phyloP scores from a whole-genome alignment of 1,284 basidiomycete species.

The Filobasidium uniguttulatum region DNA sequence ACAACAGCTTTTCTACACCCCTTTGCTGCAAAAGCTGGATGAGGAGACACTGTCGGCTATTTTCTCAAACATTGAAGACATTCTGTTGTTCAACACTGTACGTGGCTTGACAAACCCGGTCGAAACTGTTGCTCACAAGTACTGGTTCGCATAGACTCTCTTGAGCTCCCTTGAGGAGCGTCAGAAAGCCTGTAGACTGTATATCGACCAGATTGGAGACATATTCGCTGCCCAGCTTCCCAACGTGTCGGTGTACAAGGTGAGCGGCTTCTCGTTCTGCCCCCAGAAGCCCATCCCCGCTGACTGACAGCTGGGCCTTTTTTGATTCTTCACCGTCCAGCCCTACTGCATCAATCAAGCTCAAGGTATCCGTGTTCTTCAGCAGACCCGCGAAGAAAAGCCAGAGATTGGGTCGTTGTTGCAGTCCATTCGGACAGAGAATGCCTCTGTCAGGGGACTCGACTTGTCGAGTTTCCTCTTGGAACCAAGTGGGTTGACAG shows the following conservation, averaged over 20 bases:
- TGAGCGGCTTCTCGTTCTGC: constrained; percentile 29
- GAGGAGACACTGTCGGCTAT: constrained; percentile 65
- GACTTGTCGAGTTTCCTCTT: constrained; percentile 84
- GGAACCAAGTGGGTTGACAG: constrained; percentile 56
- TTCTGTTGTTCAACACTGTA: constrained; percentile 72
- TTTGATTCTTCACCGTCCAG: constrained; percentile 38
- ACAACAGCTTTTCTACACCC: constrained; percentile 69
- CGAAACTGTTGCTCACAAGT: background rate
- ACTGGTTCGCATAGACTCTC: constrained; percentile 46
- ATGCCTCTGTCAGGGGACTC: constrained; percentile 62
- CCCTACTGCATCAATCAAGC: constrained; percentile 85
- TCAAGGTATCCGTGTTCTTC: constrained; percentile 62
- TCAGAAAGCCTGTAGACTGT: constrained; percentile 77
- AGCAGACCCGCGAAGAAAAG: constrained; percentile 56
- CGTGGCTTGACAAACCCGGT: constrained; percentile 17
- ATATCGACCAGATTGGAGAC: constrained; percentile 77
- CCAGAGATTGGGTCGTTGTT: constrained; percentile 52
- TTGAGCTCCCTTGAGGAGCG: constrained; percentile 75
- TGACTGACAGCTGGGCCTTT: background rate
- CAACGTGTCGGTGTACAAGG: constrained; percentile 66
- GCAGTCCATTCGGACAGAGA: constrained; percentile 41
- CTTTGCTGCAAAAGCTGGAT: constrained; percentile 58
- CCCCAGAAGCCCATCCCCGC: background rate
- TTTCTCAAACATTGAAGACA: constrained; percentile 86
- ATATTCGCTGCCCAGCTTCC: constrained; percentile 60